These are phyloP conservation scores for Galeopsis tetrahit DNA, from an alignment of 257 asterid genomes.

Conservation along the genomic window DNA sequence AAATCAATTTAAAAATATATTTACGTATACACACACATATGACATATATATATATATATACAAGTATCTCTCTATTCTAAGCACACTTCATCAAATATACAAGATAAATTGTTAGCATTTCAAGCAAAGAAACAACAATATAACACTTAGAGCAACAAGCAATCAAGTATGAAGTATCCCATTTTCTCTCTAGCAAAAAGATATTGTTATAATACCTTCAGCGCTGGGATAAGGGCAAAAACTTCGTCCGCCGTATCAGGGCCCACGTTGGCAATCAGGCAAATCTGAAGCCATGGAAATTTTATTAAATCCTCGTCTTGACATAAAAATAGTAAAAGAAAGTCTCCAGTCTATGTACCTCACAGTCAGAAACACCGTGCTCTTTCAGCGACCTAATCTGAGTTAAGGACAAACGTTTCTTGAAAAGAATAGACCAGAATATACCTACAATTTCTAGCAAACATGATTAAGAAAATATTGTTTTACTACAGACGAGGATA, in stretches of 20 bases:
- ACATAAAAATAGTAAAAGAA: slow-evolving; percentile 26
- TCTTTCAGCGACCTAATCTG: slow-evolving; percentile 67
- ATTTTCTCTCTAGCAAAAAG: slow-evolving; percentile 25
- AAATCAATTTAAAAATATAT: not conserved
- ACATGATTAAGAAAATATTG: not conserved
- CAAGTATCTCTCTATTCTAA: slow-evolving; percentile 15
- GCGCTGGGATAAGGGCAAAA: slow-evolving; percentile 76
- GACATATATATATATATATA: not conserved
- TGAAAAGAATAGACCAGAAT: slow-evolving; percentile 18
- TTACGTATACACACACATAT: not conserved
- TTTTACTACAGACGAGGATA: slow-evolving; percentile 60
- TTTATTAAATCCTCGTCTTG: slow-evolving; percentile 28
- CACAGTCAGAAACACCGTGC: slow-evolving; percentile 74
- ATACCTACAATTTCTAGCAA: not conserved
- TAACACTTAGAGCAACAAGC: slow-evolving; percentile 22
- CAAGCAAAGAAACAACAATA: slow-evolving; percentile 17
- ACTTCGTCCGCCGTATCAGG: slow-evolving; percentile 89
- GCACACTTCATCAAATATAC: slow-evolving; percentile 5
- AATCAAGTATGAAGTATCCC: slow-evolving; percentile 17
- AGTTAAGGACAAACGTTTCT: slow-evolving; percentile 62
- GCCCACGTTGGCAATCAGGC: slow-evolving; percentile 73
- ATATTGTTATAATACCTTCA: slow-evolving; percentile 58
- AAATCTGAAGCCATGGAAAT: slow-evolving; percentile 57
- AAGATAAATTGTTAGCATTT: slow-evolving; percentile 17
- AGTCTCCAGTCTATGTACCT: slow-evolving; percentile 57